Conservation (phyloP, 352 stramenopile species). For the Pythium plurisporium region DNA sequence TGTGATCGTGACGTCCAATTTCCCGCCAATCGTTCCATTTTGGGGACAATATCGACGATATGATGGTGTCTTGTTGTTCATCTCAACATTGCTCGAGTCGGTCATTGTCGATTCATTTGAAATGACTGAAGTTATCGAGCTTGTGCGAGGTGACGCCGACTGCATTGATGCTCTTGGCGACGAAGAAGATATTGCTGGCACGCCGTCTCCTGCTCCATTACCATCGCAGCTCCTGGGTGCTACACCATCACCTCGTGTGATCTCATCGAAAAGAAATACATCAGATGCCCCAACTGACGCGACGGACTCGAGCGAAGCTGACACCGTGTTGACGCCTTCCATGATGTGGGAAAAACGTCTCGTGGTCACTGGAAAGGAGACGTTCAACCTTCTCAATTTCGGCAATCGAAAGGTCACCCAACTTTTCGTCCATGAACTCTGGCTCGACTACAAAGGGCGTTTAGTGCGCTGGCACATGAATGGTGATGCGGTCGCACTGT, state of each 20-base stretch:
- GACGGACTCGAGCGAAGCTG: conserved; percentile 17
- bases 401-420: conserved; percentile 65
- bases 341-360: conserved; percentile 65
- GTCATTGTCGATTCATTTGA: conserved; percentile 73
- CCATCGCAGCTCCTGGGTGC: conserved; percentile 16
- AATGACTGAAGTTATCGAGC: conserved; percentile 65
- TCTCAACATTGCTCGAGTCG: conserved; percentile 76
- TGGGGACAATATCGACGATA: conserved; percentile 84
- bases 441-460: conserved; percentile 80
- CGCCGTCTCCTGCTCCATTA: conserved; percentile 9
- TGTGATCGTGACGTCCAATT: conserved; percentile 75
- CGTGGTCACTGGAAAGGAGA: conserved; percentile 81
- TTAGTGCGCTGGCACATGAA: conserved; percentile 84
- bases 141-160: conserved; percentile 63
- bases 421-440: conserved; percentile 82
- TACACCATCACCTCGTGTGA: conserved; percentile 2
- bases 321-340: conserved; percentile 34
- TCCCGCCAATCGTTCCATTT: conserved; percentile 82
- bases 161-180: conserved; percentile 51
- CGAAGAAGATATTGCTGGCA: conserved; percentile 12
- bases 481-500: conserved; percentile 73
- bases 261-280: background rate
- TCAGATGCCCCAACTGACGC: background rate
- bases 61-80: conserved; percentile 72
- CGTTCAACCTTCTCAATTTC: conserved; percentile 61